These are phyloP conservation scores for Penicillium hordei DNA, from an alignment of 2,329 filamentous ascomycete genomes.

Conservation along the genomic window DNA sequence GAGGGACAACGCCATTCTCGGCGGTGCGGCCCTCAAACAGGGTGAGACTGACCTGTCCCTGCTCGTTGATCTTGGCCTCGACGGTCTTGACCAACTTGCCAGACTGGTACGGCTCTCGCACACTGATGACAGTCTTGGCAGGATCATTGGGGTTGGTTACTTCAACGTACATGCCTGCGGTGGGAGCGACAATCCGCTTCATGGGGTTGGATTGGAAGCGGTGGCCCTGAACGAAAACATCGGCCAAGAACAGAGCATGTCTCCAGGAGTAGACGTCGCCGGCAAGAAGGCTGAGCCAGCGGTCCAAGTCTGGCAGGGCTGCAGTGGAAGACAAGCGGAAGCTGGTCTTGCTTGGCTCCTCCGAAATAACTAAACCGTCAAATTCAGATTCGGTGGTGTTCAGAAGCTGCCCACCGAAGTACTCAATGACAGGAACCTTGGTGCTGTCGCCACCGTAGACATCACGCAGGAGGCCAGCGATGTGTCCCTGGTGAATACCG, in stretches of 20 bases:
- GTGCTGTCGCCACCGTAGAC: slow-evolving; percentile 72
- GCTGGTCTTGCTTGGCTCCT: slow-evolving; percentile 75
- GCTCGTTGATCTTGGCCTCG: slow-evolving; percentile 72
- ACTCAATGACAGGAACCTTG: slow-evolving; percentile 82
- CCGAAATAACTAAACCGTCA: slow-evolving; percentile 80
- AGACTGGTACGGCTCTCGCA: slow-evolving; percentile 82
- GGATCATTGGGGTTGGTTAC: slow-evolving; percentile 79
- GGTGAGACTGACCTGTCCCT: slow-evolving; percentile 80
- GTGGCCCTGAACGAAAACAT: slow-evolving; percentile 91
- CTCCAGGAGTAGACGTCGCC: slow-evolving; percentile 87
- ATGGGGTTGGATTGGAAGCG: slow-evolving; percentile 98
- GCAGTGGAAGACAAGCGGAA: slow-evolving; percentile 78
- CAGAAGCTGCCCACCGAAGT: slow-evolving; percentile 84
- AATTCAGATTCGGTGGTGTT: slow-evolving; percentile 72
- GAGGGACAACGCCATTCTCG: slow-evolving; percentile 73
- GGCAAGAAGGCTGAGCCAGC: slow-evolving; percentile 85
- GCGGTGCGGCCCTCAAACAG: slow-evolving; percentile 93
- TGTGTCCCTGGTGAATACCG: slow-evolving; percentile 84
- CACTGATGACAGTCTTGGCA: slow-evolving; percentile 76
- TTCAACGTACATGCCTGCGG: slow-evolving; percentile 84
- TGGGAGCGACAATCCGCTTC: slow-evolving; percentile 83
- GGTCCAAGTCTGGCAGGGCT: slow-evolving; percentile 72
- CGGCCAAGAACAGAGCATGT: slow-evolving; percentile 88
- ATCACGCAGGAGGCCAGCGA: slow-evolving; percentile 74
- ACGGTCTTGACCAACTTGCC: slow-evolving; percentile 87